A percentile compares a stretch with the other conserved stretches of the same genome.
phyloP scores from a whole-genome alignment of 345 rosid species.

The Brassica juncea region DNA sequence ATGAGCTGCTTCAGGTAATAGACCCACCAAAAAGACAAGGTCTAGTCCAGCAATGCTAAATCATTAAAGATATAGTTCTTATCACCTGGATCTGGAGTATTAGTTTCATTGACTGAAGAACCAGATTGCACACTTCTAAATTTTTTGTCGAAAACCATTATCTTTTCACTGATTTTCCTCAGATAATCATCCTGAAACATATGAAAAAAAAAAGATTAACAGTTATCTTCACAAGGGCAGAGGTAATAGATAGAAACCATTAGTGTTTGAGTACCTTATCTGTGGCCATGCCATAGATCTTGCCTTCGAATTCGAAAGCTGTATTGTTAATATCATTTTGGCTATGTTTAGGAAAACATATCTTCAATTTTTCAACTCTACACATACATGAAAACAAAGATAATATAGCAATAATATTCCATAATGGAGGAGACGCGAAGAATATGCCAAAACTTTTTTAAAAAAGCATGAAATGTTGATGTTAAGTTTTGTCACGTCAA shows the following conservation, averaged over 20 bases:
- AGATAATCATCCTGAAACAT: slow-evolving; percentile 63
- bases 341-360: slow-evolving; percentile 48
- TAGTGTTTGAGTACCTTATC: slow-evolving; percentile 50
- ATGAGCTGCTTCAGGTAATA: neutral
- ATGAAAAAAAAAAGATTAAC: neutral
- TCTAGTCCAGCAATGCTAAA: neutral
- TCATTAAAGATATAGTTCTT: neutral
- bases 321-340: slow-evolving; percentile 47
- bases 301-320: slow-evolving; percentile 66
- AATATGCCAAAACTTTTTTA: neutral
- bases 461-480: slow-evolving; percentile 6
- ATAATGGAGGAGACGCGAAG: neutral
- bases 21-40: neutral
- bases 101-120: slow-evolving; percentile 41
- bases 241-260: neutral
- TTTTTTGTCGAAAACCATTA: slow-evolving; percentile 45
- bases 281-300: slow-evolving; percentile 46
- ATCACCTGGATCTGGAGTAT: slow-evolving; percentile 55
- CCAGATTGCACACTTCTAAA: slow-evolving; percentile 40
- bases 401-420: neutral
- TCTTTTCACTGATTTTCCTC: slow-evolving; percentile 56
- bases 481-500: neutral
- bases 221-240: neutral
- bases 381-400: slow-evolving; percentile 9
- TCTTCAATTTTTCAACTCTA: slow-evolving; percentile 60